Conservation (phyloP, 805 yeast genomes). For the Kluyveromyces nonfermentans region DNA sequence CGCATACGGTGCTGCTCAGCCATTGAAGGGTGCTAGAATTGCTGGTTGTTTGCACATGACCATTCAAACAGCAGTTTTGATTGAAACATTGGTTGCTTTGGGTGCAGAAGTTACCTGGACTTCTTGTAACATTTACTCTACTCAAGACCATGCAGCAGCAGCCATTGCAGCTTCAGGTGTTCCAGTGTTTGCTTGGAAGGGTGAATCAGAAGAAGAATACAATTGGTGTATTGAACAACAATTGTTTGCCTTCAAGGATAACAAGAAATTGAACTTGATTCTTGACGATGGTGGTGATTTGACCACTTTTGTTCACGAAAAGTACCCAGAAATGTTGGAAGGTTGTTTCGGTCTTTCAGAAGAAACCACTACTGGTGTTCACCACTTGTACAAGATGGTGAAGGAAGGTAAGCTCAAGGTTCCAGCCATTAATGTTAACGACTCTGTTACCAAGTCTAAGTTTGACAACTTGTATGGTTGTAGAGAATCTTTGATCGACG, state of each 20-base stretch:
- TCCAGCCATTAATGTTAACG: constrained; percentile 99
- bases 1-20: constrained; percentile 85
- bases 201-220: constrained; percentile 99
- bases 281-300: constrained; percentile 99
- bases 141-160: constrained; percentile 99
- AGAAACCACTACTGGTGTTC: constrained; percentile 99
- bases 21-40: constrained; percentile 95
- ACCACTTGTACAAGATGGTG: constrained; percentile 95
- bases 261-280: constrained; percentile 89
- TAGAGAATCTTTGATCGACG: constrained; percentile 97
- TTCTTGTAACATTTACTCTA: constrained; percentile 97
- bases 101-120: constrained; percentile 99
- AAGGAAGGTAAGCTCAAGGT: constrained; percentile 84
- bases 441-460: constrained; percentile 97
- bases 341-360: constrained; percentile 94
- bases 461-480: constrained; percentile 99
- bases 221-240: constrained; percentile 99
- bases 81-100: constrained; percentile 91
- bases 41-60: constrained; percentile 99
- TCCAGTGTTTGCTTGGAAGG: constrained; percentile 99
- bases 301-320: constrained; percentile 92
- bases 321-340: constrained; percentile 94
- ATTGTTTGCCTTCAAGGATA: constrained; percentile 94
- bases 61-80: constrained; percentile 97
- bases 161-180: constrained; percentile 99